Evolutionary conservation across 2,329 filamentous ascomycete genomes (phyloP).

Genomic region (Penicillium frequentans): DNA sequence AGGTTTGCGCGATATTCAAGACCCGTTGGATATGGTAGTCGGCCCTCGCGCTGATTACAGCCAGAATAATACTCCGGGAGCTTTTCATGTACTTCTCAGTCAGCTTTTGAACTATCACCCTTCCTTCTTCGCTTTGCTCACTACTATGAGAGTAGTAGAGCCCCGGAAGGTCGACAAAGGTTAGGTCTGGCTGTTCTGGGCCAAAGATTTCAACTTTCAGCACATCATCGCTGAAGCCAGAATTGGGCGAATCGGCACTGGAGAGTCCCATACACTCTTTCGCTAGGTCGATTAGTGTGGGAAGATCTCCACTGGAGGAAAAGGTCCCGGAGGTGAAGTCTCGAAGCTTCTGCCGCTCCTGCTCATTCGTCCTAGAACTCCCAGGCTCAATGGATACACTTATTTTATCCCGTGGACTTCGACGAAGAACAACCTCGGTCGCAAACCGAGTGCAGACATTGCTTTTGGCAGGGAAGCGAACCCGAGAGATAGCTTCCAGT

Average conservation of each 20-base stretch:
- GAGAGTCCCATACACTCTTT: slow-evolving; percentile 53
- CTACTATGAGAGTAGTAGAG: slow-evolving; percentile 56
- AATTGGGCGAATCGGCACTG: not conserved
- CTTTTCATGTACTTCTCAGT: slow-evolving; percentile 57
- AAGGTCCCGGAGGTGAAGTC: slow-evolving; percentile 13
- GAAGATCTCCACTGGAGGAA: slow-evolving; percentile 33
- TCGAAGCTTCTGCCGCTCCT: slow-evolving; percentile 2
- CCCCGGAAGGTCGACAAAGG: slow-evolving; percentile 63
- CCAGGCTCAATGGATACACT: slow-evolving; percentile 47
- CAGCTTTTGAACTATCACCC: slow-evolving; percentile 49
- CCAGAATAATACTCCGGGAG: slow-evolving; percentile 60
- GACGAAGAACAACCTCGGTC: slow-evolving; percentile 59
- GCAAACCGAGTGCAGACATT: slow-evolving; percentile 61
- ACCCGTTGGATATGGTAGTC: slow-evolving; percentile 61
- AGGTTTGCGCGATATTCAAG: slow-evolving; percentile 46
- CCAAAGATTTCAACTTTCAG: slow-evolving; percentile 61
- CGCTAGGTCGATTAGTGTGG: slow-evolving; percentile 53
- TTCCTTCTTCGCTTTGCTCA: slow-evolving; percentile 54
- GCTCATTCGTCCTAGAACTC: slow-evolving; percentile 17
- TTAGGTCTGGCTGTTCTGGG: slow-evolving; percentile 61
- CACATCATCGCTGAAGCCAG: slow-evolving; percentile 45
- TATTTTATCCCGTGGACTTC: slow-evolving; percentile 33
- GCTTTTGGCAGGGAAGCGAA: slow-evolving; percentile 59
- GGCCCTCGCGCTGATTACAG: slow-evolving; percentile 50
- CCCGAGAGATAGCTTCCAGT: slow-evolving; percentile 62